A percentile compares a stretch with the other conserved stretches of the same genome.
Conservation (phyloP, 1,139 yeast genomes). For the Saccharomyces hybrid region DNA sequence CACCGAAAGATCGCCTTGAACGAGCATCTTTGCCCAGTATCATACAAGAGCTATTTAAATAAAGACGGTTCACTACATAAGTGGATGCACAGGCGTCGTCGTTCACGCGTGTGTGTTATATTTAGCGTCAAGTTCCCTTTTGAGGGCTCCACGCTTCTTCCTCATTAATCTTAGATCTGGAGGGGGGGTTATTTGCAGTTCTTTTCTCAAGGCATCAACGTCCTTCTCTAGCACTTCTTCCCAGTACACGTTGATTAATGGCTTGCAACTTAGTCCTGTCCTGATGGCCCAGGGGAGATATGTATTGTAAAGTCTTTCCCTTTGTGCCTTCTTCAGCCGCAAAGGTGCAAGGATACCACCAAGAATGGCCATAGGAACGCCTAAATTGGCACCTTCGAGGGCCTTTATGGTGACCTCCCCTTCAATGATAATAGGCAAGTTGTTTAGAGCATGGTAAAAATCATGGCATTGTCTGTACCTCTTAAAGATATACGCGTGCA, state of each 20-base stretch:
- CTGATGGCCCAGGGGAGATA: constrained; percentile 87
- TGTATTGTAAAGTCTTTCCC: constrained; percentile 41
- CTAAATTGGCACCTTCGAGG: constrained; percentile 85
- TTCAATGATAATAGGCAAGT: constrained; percentile 83
- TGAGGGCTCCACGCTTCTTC: constrained; percentile 27
- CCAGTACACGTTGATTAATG: constrained; percentile 89
- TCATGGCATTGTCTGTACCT: constrained; percentile 96
- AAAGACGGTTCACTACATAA: too few relatives aligned
- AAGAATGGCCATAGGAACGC: constrained; percentile 92
- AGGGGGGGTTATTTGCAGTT: constrained; percentile 51
- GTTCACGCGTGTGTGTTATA: constrained; percentile 14
- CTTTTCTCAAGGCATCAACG: constrained; percentile 61
- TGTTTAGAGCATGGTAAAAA: constrained; percentile 87
- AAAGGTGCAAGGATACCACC: constrained; percentile 87
- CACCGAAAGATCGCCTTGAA: neutral
- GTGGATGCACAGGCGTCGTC: neutral
- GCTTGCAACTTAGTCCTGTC: constrained; percentile 66
- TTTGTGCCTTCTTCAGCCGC: constrained; percentile 47
- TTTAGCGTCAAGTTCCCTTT: constrained; percentile 21
- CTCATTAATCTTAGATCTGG: constrained; percentile 73
- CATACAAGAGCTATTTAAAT: too few relatives aligned
- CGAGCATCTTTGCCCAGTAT: neutral
- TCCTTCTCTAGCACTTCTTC: constrained; percentile 71
- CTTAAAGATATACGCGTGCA: constrained; percentile 83
- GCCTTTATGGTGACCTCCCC: constrained; percentile 94